These are phyloP conservation scores for Chaetomium cochliodes DNA, from an alignment of 495 filamentous ascomycete genomes.

Conservation along the genomic window DNA sequence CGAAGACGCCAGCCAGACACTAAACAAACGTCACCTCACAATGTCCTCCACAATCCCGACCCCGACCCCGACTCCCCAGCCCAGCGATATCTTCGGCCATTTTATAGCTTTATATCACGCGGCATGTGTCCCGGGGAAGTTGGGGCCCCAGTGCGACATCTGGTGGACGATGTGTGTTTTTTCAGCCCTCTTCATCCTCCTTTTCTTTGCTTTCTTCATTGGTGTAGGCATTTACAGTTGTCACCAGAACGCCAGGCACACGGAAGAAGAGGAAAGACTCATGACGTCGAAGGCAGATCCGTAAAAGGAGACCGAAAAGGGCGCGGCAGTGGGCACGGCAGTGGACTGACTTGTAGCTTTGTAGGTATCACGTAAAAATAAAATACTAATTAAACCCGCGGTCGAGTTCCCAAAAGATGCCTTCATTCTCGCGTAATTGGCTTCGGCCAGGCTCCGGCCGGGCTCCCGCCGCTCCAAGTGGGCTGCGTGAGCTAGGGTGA, in stretches of 20 bases:
- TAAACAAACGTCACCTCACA: neutral
- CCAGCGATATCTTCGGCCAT: neutral
- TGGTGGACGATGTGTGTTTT: neutral
- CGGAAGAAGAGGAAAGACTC: neutral
- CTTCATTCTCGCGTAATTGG: too few species aligned
- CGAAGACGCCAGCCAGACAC: too few species aligned
- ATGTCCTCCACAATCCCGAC: neutral
- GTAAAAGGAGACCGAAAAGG: neutral
- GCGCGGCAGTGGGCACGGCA: too few species aligned
- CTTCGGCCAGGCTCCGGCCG: too few species aligned
- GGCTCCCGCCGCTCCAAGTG: too few species aligned
- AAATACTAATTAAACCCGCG: too few species aligned
- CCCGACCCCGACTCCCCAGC: neutral
- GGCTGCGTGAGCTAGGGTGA: too few species aligned
- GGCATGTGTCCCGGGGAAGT: neutral
- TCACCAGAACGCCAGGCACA: neutral
- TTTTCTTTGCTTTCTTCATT: neutral
- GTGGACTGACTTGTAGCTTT: too few species aligned
- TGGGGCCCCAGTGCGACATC: neutral
- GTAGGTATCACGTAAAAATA: too few species aligned
- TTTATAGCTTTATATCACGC: neutral
- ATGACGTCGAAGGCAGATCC: neutral
- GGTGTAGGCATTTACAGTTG: neutral
- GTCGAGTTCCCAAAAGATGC: too few species aligned
- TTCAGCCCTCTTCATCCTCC: neutral